Base-by-base conservation (phyloP, 1,284 basidiomycete genomes). In the Leccinum fallax region DNA sequence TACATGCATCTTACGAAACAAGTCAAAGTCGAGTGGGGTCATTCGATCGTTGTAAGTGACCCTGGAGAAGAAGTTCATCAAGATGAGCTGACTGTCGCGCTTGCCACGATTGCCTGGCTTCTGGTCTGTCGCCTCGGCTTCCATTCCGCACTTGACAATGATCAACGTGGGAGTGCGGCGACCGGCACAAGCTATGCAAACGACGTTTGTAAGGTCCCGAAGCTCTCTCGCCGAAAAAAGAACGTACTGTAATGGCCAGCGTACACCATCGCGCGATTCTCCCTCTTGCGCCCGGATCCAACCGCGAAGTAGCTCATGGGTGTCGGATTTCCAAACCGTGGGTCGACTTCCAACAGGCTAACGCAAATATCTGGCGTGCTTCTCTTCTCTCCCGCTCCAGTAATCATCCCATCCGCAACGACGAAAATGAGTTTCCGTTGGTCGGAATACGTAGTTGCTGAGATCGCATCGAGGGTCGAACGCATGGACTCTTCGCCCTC, bases 1-100 rank as follows among this genome's bases (percentile, higher is more conserved):
- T 49, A 93, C 85, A 70, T 98, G 95, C 7, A 96, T 87, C 81
- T 99, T 99, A 63, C 97, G 88, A 84, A 99, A 99, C 21, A 99
- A 82, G 77, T 99, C 97, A 74, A 95, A 99, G 76, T 99, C 97
- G 70, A 99, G 85, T 10, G 97, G 97, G 16, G 87, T 87, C 96
- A 99, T 99, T 65, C 95, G 92, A 74, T 99, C 97, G 76, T 99
- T 98, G 80, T 98, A 99, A 13, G 97, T 99, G 70, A 98, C 95
- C 54, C 94, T 89, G 59, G 95, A 96, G 81, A 99, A 98, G 78
- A 99, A 99, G 80, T 98, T 98, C 97, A 99, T 99, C 69, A 99
- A 83, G 71, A 99, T 93, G 71, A 99, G 90, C 75, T 99, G 97
- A 77, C 94, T 96, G 79, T 99, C 97, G 58, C 97, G 92, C 78